Percentiles rank a stretch among this genome's conserved stretches.
Evolutionary conservation across 495 filamentous ascomycete species (phyloP).

Genomic region (Daldinia decipiens): DNA sequence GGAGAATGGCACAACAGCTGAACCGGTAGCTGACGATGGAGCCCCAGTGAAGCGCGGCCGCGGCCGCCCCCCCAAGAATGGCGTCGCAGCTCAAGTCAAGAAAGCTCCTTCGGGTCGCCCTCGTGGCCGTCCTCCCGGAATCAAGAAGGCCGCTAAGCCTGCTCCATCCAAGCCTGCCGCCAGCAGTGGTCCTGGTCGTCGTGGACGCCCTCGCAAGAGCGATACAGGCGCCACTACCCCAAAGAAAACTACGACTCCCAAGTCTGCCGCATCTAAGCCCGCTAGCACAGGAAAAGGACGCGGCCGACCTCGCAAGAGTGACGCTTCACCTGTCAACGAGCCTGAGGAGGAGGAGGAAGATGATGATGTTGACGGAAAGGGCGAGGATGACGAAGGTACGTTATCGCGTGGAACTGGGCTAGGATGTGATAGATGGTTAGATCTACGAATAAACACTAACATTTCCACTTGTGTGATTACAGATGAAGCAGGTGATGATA

Average conservation of each 20-base stretch:
- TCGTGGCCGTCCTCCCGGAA: conserved; percentile 58
- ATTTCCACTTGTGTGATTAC: neutral
- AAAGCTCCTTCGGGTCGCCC: conserved; percentile 54
- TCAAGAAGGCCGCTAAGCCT: conserved; percentile 53
- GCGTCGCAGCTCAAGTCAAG: conserved; percentile 49
- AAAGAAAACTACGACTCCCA: conserved; percentile 41
- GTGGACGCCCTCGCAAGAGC: conserved; percentile 53
- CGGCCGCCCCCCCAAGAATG: conserved; percentile 56
- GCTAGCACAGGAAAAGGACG: conserved; percentile 38
- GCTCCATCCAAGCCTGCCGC: conserved; percentile 31
- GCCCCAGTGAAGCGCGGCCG: conserved; percentile 56
- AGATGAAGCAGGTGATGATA: conserved; percentile 35
- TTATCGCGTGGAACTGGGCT: neutral
- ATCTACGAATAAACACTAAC: conserved; percentile 13
- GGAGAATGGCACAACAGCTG: conserved; percentile 42
- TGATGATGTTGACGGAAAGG: conserved; percentile 20
- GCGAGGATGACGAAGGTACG: conserved; percentile 30
- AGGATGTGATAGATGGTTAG: neutral
- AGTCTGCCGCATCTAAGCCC: conserved; percentile 30
- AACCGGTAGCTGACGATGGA: conserved; percentile 25
- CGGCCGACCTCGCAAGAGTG: conserved; percentile 38
- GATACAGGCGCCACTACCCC: conserved; percentile 35
- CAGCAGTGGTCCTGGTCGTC: conserved; percentile 34
- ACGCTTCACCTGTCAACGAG: conserved; percentile 15
- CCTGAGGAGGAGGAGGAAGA: conserved; percentile 36